These are phyloP conservation scores for Vicia sativa DNA, from an alignment of 306 rosid genomes.

Conservation along the genomic window DNA sequence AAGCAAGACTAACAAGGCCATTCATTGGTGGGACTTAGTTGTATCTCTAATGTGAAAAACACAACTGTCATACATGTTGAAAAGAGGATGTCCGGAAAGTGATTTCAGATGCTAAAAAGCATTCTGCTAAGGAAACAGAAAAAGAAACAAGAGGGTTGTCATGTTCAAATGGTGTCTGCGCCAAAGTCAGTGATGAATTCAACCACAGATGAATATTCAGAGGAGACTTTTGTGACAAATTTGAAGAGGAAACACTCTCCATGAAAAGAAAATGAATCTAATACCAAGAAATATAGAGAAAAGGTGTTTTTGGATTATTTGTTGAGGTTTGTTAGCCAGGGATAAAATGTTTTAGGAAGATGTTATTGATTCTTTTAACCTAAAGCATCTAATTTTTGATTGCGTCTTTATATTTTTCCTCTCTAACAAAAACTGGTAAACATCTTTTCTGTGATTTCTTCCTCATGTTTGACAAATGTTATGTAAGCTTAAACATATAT, in stretches of 20 bases:
- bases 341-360: background rate
- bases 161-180: background rate
- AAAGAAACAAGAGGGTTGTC: background rate
- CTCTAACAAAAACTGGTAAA: too few species aligned
- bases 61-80: background rate
- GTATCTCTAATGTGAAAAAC: background rate
- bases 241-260: background rate
- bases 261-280: background rate
- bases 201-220: background rate
- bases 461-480: constrained; percentile 13
- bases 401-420: too few species aligned
- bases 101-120: background rate
- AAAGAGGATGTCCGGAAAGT: background rate
- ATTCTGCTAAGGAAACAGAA: background rate
- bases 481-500: constrained; percentile 6
- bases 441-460: constrained; percentile 15
- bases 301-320: background rate
- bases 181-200: background rate
- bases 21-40: background rate
- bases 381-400: background rate
- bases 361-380: background rate
- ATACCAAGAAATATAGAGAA: background rate
- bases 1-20: background rate
- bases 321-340: background rate
- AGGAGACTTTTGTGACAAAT: background rate